Base-by-base conservation (phyloP, 371 early-diverging fungal species). In the Rhizopus arrhizus region DNA sequence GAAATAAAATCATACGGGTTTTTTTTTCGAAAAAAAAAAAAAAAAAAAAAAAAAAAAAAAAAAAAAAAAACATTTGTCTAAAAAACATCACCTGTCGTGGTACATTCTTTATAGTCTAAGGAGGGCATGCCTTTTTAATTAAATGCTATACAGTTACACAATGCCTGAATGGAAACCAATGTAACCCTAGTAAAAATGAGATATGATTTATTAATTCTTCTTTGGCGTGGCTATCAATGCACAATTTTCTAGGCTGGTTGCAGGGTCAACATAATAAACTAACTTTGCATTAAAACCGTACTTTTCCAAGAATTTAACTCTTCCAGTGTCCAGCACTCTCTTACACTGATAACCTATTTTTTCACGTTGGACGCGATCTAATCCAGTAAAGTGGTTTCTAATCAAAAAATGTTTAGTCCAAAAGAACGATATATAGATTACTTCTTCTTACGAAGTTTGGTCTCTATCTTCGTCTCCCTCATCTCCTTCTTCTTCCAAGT, bases 321-420 rank as follows among this genome's bases (percentile, higher is more conserved):
- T 74, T 9, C 91, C 92, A 32, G 78, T 65, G 58, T 91, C 91
- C 48, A 92, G 34, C 11, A 91, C 65, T 13, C 94, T 79, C 62
- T 95, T 95, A 68, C 83, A 89, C 58, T 83, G 81, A 51, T 80
- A 82, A 0, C 95, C 93, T 47, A 91, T 79, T 4, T 58, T 53
- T 62, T 86, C 88, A 28, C 93, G 84, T 40, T 82, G 81, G 4
- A 66, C 59, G 58, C 82, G 81, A 34, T 83, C 68, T 35, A 89
- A 64, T 4, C 88, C 82, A 13, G 89, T 85, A 59, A 84, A 85
- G 64, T 89, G 89, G 3, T 70, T 58, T 28, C 57, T 53, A 54
- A 32, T 34, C 3, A 22, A 22, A 4, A n/a, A 36, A 12, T 9
- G 28, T 46, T 29, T 13, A 47, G 56, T 31, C 22, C 22, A 22